Conservation (phyloP, 2,329 filamentous ascomycete species). For the Grosmannia serpens region DNA sequence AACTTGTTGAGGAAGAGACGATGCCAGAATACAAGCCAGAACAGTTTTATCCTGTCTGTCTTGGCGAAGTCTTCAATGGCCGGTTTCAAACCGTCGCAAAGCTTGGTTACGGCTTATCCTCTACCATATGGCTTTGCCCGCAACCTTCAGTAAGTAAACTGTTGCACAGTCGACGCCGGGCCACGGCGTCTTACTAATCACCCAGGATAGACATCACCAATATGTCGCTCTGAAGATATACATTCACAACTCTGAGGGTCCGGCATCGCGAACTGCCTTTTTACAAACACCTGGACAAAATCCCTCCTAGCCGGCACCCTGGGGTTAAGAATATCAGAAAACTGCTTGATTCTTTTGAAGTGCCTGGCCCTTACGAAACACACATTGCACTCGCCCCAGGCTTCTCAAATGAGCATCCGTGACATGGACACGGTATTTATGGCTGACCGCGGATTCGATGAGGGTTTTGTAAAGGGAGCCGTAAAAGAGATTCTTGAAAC, state of each 20-base stretch:
- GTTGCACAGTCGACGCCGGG: neutral
- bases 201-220: neutral
- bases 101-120: neutral
- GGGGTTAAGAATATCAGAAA: neutral
- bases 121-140: neutral
- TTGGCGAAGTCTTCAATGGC: neutral
- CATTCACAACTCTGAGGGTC: neutral
- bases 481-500: neutral
- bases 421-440: neutral
- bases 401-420: neutral
- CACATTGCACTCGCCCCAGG: neutral
- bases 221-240: neutral
- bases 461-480: neutral
- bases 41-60: neutral
- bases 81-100: neutral
- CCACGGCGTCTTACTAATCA: neutral
- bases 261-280: neutral
- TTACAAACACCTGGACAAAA: neutral
- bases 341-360: neutral
- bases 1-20: neutral
- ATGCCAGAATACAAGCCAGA: neutral
- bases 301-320: neutral
- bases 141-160: neutral
- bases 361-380: neutral
- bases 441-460: neutral